Base-by-base conservation (phyloP, 75 land plant genomes). In the Selaginella tamariscina region DNA sequence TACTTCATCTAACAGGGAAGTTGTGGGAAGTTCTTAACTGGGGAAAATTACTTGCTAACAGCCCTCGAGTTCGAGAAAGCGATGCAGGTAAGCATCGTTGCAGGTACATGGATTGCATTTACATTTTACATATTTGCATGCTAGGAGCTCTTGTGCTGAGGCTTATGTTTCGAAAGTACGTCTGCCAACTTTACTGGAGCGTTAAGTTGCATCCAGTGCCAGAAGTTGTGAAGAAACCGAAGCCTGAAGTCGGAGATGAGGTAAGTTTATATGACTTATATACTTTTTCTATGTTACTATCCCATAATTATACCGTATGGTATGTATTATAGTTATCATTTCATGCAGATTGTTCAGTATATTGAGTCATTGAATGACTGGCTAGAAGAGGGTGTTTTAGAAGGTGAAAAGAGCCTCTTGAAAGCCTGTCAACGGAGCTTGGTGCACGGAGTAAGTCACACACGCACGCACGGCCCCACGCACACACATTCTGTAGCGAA, bases 361-460 rank as follows among this genome's bases (percentile, higher is more conserved):
- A 28, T 95, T 23, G 67, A 69, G 55, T 85, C 92, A 30, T 69
- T 95, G 32, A 67, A 85, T 73, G 85, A 85, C 56, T 95, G 99
- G 99, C 68, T 95, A 64, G 73, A 70, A 56, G 33, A 55, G 66
- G 81, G 75, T 44, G 82, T 95, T 32, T 83, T 81, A 68, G 89
- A 85, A 55, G 96, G 86, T 54, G 99, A 95, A 68, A 87, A 68
- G 44, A 81, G 90, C 77, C 87, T 95, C 31, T 62, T 82, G 26
- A 85, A 81, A 82, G 88, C 99, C 27, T 95, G 99, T 68, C 70
- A 68, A 62, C 89, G 79, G 29, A 95, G 96, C 71, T 90, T 90
- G 82, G 88, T 95, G 60, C 99, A 95, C 79, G 99, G 99, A 0
- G n/a, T n/a, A n/a, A n/a, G n/a, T n/a, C n/a, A n/a, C n/a, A n/a